A percentile compares a stretch with the other conserved stretches of the same genome.
Evolutionary conservation across 2,329 filamentous ascomycete species (phyloP).

Genomic region (Trichoderma polysporum): DNA sequence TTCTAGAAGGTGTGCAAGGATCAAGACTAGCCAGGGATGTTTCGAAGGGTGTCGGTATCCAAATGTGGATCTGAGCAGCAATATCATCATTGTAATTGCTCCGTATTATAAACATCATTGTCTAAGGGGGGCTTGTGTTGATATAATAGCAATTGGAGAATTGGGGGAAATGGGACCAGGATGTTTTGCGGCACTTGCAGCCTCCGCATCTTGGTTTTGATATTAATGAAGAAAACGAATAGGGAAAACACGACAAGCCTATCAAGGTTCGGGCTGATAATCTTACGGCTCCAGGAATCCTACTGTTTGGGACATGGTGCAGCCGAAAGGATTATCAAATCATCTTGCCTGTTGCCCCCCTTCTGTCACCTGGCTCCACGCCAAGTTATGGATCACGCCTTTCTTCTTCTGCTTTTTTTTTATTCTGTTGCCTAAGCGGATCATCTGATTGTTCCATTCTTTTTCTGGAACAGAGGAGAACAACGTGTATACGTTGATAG

Average conservation of each 20-base stretch:
- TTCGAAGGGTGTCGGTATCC: neutral
- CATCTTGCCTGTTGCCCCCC: neutral
- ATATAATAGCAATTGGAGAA: too few relatives aligned
- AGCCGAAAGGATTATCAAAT: neutral
- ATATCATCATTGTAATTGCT: neutral
- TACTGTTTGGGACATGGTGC: neutral
- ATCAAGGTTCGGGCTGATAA: neutral
- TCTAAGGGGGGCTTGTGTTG: neutral
- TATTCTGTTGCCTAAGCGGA: conserved; percentile 1
- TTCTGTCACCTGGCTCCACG: neutral
- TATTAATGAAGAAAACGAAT: neutral
- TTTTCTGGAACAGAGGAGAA: neutral
- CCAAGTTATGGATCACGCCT: neutral
- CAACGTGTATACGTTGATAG: neutral
- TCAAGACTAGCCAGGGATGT: neutral
- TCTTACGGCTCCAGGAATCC: conserved; percentile 1
- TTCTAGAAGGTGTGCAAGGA: conserved; percentile 7
- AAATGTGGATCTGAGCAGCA: neutral
- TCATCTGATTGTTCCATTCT: neutral
- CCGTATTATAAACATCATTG: neutral
- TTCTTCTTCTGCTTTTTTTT: too few relatives aligned
- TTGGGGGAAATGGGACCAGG: neutral
- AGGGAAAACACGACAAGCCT: neutral
- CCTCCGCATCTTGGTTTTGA: neutral
- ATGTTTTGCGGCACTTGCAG: neutral